Conservation (phyloP, 1,284 basidiomycete genomes). For the Entoloma clypeatum region DNA sequence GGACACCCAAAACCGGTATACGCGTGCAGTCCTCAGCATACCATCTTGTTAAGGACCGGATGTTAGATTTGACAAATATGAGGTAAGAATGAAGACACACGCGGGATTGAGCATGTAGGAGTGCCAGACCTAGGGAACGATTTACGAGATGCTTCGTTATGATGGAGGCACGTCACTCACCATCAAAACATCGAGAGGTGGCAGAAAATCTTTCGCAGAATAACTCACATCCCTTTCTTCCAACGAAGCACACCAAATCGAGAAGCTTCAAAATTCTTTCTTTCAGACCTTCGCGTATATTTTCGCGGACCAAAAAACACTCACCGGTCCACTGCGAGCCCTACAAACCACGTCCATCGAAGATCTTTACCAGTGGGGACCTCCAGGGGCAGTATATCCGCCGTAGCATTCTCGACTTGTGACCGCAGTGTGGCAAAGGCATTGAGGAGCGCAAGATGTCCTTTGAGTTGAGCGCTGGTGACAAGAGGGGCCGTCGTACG, state of each 20-base stretch:
- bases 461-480: constrained; percentile 1
- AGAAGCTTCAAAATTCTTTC: too few species aligned
- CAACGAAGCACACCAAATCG: constrained; percentile 5
- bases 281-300: neutral
- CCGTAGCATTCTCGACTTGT: neutral
- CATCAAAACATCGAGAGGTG: constrained; percentile 11
- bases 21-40: constrained; percentile 9
- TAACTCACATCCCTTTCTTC: neutral
- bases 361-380: constrained; percentile 5
- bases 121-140: constrained; percentile 9
- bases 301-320: neutral
- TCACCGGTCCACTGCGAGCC: constrained; percentile 10
- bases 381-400: neutral
- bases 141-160: neutral
- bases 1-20: neutral
- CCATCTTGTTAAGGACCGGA: neutral
- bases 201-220: constrained; percentile 1
- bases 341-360: constrained; percentile 8
- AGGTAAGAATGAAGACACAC: neutral
- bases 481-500: constrained; percentile 6
- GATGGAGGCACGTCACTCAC: constrained; percentile 1
- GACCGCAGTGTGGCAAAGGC: constrained; percentile 1
- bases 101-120: constrained; percentile 12
- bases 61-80: neutral
- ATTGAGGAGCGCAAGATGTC: constrained; percentile 8